Conservation (phyloP, 1,139 yeast genomes). For the Nadsonia commutata region DNA sequence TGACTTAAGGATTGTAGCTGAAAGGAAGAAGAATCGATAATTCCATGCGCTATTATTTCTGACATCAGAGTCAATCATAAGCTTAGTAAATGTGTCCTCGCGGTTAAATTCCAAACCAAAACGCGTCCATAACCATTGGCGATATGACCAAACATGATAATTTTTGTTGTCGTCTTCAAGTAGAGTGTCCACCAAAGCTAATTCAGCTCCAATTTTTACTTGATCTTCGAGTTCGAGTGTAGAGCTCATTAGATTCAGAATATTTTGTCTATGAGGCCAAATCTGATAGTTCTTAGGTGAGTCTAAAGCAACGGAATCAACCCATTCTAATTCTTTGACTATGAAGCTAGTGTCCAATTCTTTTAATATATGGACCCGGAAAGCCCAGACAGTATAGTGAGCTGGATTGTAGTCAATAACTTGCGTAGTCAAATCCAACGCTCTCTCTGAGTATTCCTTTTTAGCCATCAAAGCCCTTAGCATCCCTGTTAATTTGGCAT, state of each 20-base stretch:
- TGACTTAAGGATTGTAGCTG: neutral
- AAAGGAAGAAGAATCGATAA: constrained; percentile 50
- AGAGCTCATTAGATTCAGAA: constrained; percentile 10
- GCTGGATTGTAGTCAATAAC: constrained; percentile 68
- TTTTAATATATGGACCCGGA: constrained; percentile 44
- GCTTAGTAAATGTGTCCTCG: constrained; percentile 10
- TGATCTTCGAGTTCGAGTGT: constrained; percentile 1
- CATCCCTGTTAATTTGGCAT: constrained; percentile 43
- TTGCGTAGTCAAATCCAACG: constrained; percentile 46
- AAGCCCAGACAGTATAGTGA: constrained; percentile 83
- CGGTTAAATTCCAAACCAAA: constrained; percentile 32
- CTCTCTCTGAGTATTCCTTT: constrained; percentile 56
- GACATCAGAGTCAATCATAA: constrained; percentile 43
- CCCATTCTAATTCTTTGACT: constrained; percentile 52
- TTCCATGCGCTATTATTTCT: constrained; percentile 93
- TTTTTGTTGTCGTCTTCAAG: constrained; percentile 70
- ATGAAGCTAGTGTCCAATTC: constrained; percentile 25
- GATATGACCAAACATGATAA: constrained; percentile 92
- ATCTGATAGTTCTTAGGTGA: constrained; percentile 89
- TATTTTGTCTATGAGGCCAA: constrained; percentile 73
- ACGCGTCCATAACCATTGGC: constrained; percentile 60
- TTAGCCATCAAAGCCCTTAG: constrained; percentile 45
- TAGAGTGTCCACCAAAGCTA: constrained; percentile 49
- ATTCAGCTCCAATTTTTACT: constrained; percentile 29
- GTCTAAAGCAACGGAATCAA: constrained; percentile 56